phyloP scores from a whole-genome alignment of 176 grass and related monocot species.

The Zizania latifolia region DNA sequence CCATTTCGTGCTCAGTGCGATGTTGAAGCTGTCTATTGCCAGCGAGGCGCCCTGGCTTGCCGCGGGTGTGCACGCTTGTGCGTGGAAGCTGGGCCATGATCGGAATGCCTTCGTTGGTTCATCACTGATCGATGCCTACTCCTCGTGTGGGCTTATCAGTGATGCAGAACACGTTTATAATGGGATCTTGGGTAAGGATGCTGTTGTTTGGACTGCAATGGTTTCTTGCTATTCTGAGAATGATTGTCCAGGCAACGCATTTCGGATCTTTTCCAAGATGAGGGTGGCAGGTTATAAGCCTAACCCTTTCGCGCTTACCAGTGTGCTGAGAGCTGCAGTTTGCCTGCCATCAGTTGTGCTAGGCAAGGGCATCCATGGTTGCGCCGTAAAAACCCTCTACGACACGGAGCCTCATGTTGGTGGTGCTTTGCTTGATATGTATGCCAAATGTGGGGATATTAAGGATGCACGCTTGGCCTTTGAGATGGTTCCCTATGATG shows the following conservation, averaged over 20 bases:
- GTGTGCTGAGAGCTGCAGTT: slow-evolving; percentile 28
- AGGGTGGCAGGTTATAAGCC: slow-evolving; percentile 4
- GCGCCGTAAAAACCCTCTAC: slow-evolving; percentile 22
- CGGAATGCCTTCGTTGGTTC: slow-evolving; percentile 33
- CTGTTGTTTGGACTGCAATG: slow-evolving; percentile 32
- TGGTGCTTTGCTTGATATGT: slow-evolving; percentile 43
- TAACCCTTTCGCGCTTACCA: slow-evolving; percentile 37
- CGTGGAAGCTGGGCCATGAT: slow-evolving; percentile 32
- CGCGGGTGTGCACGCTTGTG: slow-evolving; percentile 9
- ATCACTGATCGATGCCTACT: slow-evolving; percentile 31
- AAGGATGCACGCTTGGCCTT: slow-evolving; percentile 47
- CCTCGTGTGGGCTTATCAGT: slow-evolving; percentile 10
- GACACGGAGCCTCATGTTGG: slow-evolving; percentile 36
- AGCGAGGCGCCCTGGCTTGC: slow-evolving; percentile 19
- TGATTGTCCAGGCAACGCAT: background rate
- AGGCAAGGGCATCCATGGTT: slow-evolving; percentile 38
- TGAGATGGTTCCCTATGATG: slow-evolving; percentile 44
- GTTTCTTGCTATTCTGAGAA: slow-evolving; percentile 45
- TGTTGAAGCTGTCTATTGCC: slow-evolving; percentile 29
- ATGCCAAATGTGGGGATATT: slow-evolving; percentile 47
- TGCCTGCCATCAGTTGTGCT: slow-evolving; percentile 24
- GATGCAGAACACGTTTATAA: slow-evolving; percentile 20
- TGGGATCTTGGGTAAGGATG: slow-evolving; percentile 25
- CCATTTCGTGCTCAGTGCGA: slow-evolving; percentile 35
- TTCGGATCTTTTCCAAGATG: slow-evolving; percentile 36